phyloP scores from a whole-genome alignment of 73 alveolate genomes.

The Stentor roeselii region DNA sequence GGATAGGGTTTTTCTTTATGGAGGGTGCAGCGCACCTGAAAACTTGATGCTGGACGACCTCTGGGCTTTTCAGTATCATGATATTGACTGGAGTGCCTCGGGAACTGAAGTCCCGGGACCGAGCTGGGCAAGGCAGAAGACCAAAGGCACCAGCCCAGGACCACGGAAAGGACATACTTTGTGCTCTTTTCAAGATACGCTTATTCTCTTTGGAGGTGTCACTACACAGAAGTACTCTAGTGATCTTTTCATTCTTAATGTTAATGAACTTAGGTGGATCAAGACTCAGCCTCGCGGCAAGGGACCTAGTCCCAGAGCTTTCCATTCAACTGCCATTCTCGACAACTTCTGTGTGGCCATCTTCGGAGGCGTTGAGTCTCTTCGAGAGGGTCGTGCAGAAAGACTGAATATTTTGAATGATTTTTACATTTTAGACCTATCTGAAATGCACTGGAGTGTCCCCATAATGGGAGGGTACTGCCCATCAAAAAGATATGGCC shows the following conservation, averaged over 20 bases:
- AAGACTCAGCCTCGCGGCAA: constrained; percentile 16
- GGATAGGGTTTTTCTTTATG: constrained; percentile 3
- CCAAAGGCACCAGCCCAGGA: constrained; percentile 28
- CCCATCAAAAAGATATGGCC: constrained; percentile 22
- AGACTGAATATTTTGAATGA: constrained; percentile 13
- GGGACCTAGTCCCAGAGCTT: constrained; percentile 35
- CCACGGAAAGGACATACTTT: constrained; percentile 23
- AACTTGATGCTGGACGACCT: constrained; percentile 17
- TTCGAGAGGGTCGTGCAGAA: constrained; percentile 30
- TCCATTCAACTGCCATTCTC: constrained; percentile 26
- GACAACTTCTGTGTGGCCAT: constrained; percentile 24
- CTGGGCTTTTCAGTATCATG: neutral
- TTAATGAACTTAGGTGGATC: neutral
- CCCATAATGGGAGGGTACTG: constrained; percentile 28
- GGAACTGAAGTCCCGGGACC: constrained; percentile 27
- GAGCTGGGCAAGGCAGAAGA: constrained; percentile 13
- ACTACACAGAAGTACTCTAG: constrained; percentile 15
- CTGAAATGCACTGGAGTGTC: constrained; percentile 24
- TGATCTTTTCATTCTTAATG: constrained; percentile 12
- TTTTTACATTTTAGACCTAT: constrained; percentile 17
- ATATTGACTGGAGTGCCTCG: constrained; percentile 7
- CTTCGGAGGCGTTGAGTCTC: constrained; percentile 25
- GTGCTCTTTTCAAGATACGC: neutral
- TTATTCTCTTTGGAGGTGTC: constrained; percentile 20
- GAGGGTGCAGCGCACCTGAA: constrained; percentile 34